Base-by-base conservation (phyloP, 2,329 filamentous ascomycete species). In the Blastomyces percursus region DNA sequence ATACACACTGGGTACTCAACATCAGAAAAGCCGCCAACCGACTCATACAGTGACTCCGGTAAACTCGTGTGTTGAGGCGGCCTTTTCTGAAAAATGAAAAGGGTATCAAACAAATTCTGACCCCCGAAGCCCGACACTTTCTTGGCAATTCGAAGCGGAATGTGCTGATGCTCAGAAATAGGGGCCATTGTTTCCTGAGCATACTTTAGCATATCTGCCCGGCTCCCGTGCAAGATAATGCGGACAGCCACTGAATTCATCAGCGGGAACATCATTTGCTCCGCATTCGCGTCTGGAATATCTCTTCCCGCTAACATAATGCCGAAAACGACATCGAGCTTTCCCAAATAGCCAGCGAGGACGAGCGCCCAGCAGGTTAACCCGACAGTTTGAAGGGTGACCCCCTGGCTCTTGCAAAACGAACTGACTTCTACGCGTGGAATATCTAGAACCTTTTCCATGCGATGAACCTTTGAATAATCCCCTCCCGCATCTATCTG, bases 171-270 rank as follows among this genome's bases (percentile, higher is more conserved):
- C 64, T 86, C 82, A n/a, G 84, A 78, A 38, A 91, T 82, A 30
- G 81, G 81, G 1, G 81, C 79, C 73, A 89, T 83, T 64, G 83
- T 87, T 1, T 86, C 82, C 70, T 96, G 91, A 66, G 91, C 80
- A 69, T 92, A 89, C 14, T 78, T 80, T 35, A 96, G 75, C 75
- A 95, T 86, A 0, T 86, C 81, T 0, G 73, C 66, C 0, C 82
- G 76, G 0, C 81, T 85, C 1, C 90, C 90, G 68, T 94, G 88
- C 2, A 96, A 72, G 2, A 92, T 80, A 1, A 82, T 82, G 12
- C 91, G 82, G 8, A 96, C 79, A 0, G 88, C 84, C 0, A 96
- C 86, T 0, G 92, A 96, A 70, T 96, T 96, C 89, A 96, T 96
- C 0, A 89, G 90, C 0, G 92, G 93, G 69, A 96, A 96, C 70